These are phyloP conservation scores for Globisporangium radiosum DNA, from an alignment of 352 stramenopile genomes.

Conservation along the genomic window DNA sequence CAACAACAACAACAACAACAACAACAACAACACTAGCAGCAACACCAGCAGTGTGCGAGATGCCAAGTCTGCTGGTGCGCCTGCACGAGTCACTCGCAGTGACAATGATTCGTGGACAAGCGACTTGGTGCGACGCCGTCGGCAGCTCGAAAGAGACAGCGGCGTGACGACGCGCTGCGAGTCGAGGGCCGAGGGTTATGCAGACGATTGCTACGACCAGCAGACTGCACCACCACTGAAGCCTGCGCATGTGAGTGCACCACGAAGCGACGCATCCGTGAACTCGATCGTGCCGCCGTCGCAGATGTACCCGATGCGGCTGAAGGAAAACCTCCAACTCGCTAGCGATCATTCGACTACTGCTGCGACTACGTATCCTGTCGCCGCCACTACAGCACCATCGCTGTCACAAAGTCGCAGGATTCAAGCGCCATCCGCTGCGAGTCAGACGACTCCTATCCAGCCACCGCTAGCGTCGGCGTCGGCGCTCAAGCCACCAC, in stretches of 20 bases:
- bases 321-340: too few relatives aligned
- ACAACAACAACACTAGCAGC: background rate
- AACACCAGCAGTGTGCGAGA: background rate
- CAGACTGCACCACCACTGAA: too few relatives aligned
- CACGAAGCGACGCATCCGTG: too few relatives aligned
- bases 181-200: background rate
- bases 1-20: background rate
- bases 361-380: too few relatives aligned
- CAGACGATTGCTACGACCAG: background rate
- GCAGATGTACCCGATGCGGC: too few relatives aligned
- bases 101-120: slow-evolving; percentile 11
- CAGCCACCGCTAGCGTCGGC: background rate
- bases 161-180: background rate
- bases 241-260: too few relatives aligned
- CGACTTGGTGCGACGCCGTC: slow-evolving; percentile 35
- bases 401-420: too few relatives aligned
- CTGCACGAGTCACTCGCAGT: background rate
- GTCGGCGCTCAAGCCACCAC: slow-evolving; percentile 3
- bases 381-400: too few relatives aligned
- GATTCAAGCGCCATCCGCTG: too few relatives aligned
- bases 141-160: slow-evolving; percentile 24
- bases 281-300: too few relatives aligned
- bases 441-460: too few relatives aligned
- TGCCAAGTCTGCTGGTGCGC: background rate
- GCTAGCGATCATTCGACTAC: too few relatives aligned